Conservation (phyloP, 139 green algal genomes). For the Micractinium conductrix region DNA sequence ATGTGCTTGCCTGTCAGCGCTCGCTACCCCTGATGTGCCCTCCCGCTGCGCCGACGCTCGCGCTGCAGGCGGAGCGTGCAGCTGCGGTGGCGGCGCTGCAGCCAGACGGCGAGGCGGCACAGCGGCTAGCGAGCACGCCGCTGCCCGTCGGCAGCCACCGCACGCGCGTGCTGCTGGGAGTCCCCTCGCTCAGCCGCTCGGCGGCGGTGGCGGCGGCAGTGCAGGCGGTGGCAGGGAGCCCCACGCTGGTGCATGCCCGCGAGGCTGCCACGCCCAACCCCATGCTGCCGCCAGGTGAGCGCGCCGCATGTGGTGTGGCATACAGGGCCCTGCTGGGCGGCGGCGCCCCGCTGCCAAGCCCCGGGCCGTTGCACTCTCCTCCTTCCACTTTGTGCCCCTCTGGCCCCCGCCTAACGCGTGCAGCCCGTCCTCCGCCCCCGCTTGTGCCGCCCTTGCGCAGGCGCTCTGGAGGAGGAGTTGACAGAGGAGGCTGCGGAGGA, state of each 20-base stretch:
- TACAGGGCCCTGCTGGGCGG: no score
- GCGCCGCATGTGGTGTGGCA: no score
- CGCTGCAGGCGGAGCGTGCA: constrained; percentile 10
- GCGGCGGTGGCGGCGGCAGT: background rate
- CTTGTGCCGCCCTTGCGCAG: no score
- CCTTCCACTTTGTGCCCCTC: background rate
- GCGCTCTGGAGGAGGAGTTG: constrained; percentile 24
- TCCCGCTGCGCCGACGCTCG: no score
- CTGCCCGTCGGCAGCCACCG: constrained; percentile 24
- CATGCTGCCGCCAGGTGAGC: background rate
- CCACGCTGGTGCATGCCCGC: background rate
- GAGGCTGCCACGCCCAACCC: background rate
- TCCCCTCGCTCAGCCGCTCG: constrained; percentile 13
- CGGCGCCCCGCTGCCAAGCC: no score
- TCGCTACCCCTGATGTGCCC: background rate
- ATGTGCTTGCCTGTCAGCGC: no score
- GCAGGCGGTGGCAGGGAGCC: background rate
- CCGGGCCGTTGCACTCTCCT: background rate
- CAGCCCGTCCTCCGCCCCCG: no score
- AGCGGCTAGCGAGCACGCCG: background rate
- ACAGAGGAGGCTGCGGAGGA: constrained; percentile 42
- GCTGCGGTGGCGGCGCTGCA: background rate
- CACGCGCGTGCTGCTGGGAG: constrained; percentile 21
- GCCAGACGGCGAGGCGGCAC: background rate
- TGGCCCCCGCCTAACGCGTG: background rate